Base-by-base conservation (phyloP, 179 eudicot genomes). In the Silene vulgaris region DNA sequence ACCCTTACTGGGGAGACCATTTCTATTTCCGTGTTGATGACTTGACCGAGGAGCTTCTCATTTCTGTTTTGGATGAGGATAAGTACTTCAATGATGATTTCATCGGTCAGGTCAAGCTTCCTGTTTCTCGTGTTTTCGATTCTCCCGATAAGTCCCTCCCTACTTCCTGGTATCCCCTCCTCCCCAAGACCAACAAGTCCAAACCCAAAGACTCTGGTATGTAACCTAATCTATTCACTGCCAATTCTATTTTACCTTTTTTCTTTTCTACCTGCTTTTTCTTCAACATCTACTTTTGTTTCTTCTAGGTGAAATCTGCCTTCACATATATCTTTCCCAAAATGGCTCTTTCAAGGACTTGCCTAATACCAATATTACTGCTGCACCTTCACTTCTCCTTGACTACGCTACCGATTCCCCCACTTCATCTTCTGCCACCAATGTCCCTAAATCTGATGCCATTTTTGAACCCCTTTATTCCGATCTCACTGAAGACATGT, bases 1-100 rank as follows among this genome's bases (percentile, higher is more conserved):
- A 86, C 75, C 99, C 99, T 13, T 85, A 90, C 4, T 95, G 99
- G 99, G 90, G 95, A 19, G 93, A 92, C 57, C 96, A 88, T n/a
- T 95, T 95, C 74, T 74, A 80, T 57, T 90, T 95, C 61, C 83
- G 83, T 21, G 96, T 95, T 5, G 99, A 95, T 43, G 99, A 95
- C 76, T 86, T 95, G 74, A 87, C 88, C 43, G 97, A 92, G 21
- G 91, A 89, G 71, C 90, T 95, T 2, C 64, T 86, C 1, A 80
- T 92, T 19, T 86, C 83, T 76, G 97, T 95, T 8, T 75, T 92
- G 74, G 96, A 95, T 80, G 99, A 95, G 81, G 99, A 95, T 62
- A 95, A 88, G 84, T 95, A 84, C 75, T 86, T 87, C 74, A 85
- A 84, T 63, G 97, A 95, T 79, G 99, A 95, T 84, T 92, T 92